Base-by-base conservation (phyloP, 345 rosid genomes). In the Camelina sativa region DNA sequence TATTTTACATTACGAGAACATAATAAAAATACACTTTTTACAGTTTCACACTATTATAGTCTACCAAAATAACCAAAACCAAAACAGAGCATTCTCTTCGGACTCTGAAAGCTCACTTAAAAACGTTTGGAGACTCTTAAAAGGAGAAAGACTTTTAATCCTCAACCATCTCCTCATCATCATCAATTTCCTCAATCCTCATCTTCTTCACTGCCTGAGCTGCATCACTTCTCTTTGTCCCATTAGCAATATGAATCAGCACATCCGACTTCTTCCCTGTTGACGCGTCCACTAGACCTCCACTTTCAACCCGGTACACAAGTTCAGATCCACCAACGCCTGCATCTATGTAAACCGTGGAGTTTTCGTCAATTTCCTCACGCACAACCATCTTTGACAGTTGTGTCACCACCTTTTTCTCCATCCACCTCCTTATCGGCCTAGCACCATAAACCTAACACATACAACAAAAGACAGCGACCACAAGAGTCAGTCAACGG, bases 341-440 rank as follows among this genome's bases (percentile, higher is more conserved):
- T 0, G 90, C 92, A 5, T 95, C 96, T 5, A 95, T 90, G 73
- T 84, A 89, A 37, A 90, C 99, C 0, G 93, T 92, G 0, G 93
- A 86, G 84, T 87, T 95, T 66, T 92, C 99, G 16, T 95, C 96
- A 0, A 95, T 92, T 43, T 95, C 97, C 22, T 86, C 97, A 71
- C 86, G 85, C 41, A 95, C 54, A 0, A 95, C 87, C 99, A 92
- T 89, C 71, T 83, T 87, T 1, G 97, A 95, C 8, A 95, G 77
- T 77, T 90, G 91, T 0, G 99, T 95, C 1, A 95, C 98, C 75
- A 95, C 97, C 82, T 79, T 92, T 81, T 67, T 92, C 85, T 95
- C 97, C 0, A 95, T 91, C 99, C 97, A 95, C 61, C 99, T 89
- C 79, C 99, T 79, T 20, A 95, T 89, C 1, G 97, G 97, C 35